phyloP scores from a whole-genome alignment of 352 stramenopile species.

The Phytophthora tubulina region DNA sequence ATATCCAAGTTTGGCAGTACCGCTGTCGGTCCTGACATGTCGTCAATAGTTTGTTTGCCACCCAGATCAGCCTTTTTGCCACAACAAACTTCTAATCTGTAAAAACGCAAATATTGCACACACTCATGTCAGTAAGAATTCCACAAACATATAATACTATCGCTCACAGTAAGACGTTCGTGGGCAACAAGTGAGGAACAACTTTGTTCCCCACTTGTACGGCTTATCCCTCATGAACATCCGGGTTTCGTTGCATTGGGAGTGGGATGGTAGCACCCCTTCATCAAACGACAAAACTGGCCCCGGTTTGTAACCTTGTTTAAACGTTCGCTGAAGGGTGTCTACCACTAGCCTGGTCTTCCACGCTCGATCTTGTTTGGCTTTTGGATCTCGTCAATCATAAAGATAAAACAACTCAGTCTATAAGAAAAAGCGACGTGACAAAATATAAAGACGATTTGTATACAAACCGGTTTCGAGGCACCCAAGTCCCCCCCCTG shows the following conservation, averaged over 20 bases:
- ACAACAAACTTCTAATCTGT: conserved; percentile 13
- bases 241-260: conserved; percentile 5
- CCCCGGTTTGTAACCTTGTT: background rate
- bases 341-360: background rate
- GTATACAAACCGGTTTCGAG: too few species aligned
- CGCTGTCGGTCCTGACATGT: conserved; percentile 2
- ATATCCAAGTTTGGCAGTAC: too few species aligned
- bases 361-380: background rate
- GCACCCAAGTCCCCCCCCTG: too few species aligned
- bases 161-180: background rate
- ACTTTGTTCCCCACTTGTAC: conserved; percentile 15
- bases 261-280: background rate
- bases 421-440: too few species aligned
- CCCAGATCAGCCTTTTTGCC: background rate
- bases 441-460: too few species aligned
- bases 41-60: background rate
- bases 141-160: background rate
- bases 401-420: too few species aligned
- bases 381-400: too few species aligned
- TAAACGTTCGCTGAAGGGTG: conserved; percentile 7
- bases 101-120: background rate
- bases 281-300: conserved; percentile 10
- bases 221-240: conserved; percentile 10
- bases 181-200: conserved; percentile 12
- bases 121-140: background rate